Evolutionary conservation across 352 stramenopile species (phyloP), one percentile per base, ranked within the genome.

Genomic region (Plasmopara muralis): DNA sequence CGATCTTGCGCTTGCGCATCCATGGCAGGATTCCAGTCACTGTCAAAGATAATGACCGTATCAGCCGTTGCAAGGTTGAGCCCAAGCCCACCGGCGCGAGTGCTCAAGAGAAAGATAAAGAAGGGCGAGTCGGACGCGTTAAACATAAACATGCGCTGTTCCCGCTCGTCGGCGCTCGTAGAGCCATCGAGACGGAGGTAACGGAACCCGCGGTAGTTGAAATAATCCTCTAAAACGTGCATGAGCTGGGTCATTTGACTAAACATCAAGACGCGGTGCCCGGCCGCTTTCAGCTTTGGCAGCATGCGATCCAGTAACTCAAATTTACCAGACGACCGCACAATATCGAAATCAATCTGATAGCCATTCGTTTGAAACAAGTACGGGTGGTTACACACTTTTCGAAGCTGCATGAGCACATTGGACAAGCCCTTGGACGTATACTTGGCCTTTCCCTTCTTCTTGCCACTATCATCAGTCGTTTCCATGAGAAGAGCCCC

Each of bases 41-140:
- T 97, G 62, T 99, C 97, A 59, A 98, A 99, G 66, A 99, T 98
- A 39, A 99, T 97, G 6, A 99, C 96, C 5, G 96, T 99, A 61
- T 99, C 97, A 25, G 97, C 97, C 16, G 95, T 96, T 29, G 93
- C 95, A 20, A 99, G 83, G 68, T 99, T 99, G 16, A 99, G 62
- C 18, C 97, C 97, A 25, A 99, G 73, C 18, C 97, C 97, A 59
- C 97, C 97, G 20, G 96, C 96, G 7, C 96, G 81, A 15, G 97
- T 99, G 64, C 84, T 98, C 28, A 99, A 69, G 13, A 99, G 70
- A 66, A 99, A 99, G 29, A 88, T 86, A 60, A 99, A 99, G 62
- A 76, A 90, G 5, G 81, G 81, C 18, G 81, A 91, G 56, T 94
- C 83, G 2, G 81, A 62, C 5, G 83, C 85, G 62, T 99, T 99